Evolutionary conservation across 495 filamentous ascomycete genomes (phyloP).

Genomic region (Podospora pseudocomata): DNA sequence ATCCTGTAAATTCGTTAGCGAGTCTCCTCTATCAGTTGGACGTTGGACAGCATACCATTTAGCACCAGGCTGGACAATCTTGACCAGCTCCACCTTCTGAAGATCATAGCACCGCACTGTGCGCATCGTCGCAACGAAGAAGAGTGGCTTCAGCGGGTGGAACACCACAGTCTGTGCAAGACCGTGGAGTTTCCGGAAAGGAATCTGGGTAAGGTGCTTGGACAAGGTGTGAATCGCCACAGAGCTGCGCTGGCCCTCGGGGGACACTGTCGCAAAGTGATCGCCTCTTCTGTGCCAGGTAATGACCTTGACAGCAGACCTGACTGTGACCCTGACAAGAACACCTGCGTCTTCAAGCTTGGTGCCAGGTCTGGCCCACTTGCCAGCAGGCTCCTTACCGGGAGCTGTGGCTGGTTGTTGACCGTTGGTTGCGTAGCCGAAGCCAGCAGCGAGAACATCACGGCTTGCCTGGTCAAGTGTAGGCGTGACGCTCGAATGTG

Average conservation of each 20-base stretch:
- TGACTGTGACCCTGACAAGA: slow-evolving; percentile 71
- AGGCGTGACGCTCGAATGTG: slow-evolving; percentile 31
- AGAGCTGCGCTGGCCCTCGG: slow-evolving; percentile 69
- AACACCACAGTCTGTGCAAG: slow-evolving; percentile 87
- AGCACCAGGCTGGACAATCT: slow-evolving; percentile 86
- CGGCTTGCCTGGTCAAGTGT: slow-evolving; percentile 63
- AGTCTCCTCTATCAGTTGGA: neutral
- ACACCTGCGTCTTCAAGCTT: slow-evolving; percentile 72
- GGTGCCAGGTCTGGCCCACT: slow-evolving; percentile 78
- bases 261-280: slow-evolving; percentile 90
- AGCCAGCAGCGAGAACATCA: slow-evolving; percentile 78
- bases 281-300: slow-evolving; percentile 93
- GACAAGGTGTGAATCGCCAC: slow-evolving; percentile 93
- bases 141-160: slow-evolving; percentile 86
- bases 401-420: slow-evolving; percentile 54
- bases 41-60: slow-evolving; percentile 41
- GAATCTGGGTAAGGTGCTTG: slow-evolving; percentile 89
- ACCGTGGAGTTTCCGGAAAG: slow-evolving; percentile 83
- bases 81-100: slow-evolving; percentile 79
- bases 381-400: slow-evolving; percentile 71
- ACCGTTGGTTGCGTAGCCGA: slow-evolving; percentile 77
- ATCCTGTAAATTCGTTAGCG: slow-evolving; percentile 59
- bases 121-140: slow-evolving; percentile 94
- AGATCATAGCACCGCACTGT: slow-evolving; percentile 91
- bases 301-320: slow-evolving; percentile 81